Evolutionary conservation across 2,329 filamentous ascomycete species (phyloP), one percentile per base, ranked within the genome.

Genomic region (Aspergillus glaucus): DNA sequence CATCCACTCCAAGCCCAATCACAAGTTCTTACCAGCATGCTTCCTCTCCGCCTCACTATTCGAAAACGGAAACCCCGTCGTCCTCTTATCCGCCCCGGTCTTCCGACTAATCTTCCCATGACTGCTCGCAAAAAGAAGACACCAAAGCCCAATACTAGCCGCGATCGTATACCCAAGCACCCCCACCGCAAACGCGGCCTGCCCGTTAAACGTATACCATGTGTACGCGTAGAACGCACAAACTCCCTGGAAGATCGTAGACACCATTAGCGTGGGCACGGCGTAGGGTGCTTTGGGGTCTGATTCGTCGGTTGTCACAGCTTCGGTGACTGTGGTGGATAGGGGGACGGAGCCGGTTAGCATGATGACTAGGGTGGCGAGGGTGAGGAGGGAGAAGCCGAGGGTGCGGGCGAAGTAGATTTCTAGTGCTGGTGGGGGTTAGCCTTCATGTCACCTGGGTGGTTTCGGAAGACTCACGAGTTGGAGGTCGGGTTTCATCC

Each of bases 321-420:
- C 56, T 30, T 69, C 66, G 1, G 57, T 52, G 19, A 75, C 62
- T 19, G 71, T 64, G n/a, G 78, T 77, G 1, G 75, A 78, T 10
- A 90, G 68, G 0, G 87, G 87, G 4, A 92, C 74, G 2, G 79
- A 78, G 43, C 87, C 88, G 0, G 86, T 86, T 26, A 91, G 76
- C 32, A 88, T 74, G 34, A 90, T 69, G n/a, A 78, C 77, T 10
- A 86, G 68, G 6, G 83, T 62, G 28, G 81, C 82, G 24, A 92
- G 70, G 8, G 81, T 72, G 19, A 90, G 72, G 41, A 89, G 77
- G 26, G 82, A 73, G 49, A 91, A 73, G 54, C 85, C 87, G 1
- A 89, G 77, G 24, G 78, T 81, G 39, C 87, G 85, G 45, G 82
- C 82, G 65, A 91, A 84, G 75, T 92, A 92, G 48, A 79, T 70